Base-by-base conservation (phyloP, 2,329 filamentous ascomycete species). In the Ceratocystis smalleyi region DNA sequence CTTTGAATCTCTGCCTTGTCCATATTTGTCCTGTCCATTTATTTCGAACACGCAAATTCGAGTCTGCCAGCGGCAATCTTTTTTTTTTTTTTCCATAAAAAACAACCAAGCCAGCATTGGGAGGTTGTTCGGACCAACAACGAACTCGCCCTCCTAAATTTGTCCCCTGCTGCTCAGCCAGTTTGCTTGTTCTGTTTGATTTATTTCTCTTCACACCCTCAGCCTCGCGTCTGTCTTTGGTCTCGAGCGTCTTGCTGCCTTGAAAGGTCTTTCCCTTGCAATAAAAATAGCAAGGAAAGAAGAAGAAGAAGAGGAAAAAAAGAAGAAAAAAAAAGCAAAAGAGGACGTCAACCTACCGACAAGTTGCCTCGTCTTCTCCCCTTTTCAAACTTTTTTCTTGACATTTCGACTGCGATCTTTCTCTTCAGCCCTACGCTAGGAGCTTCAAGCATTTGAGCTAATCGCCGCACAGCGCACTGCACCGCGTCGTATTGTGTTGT, bases 1-100 rank as follows among this genome's bases (percentile, higher is more conserved):
- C 19, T 49, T 43, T 45, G n/a, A 7, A 43, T 49, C 43, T 35
- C 32, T 62, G 57, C 63, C 63, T 65, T 47, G 59, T 51, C 24
- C 35, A 59, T 17, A 24, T 10, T 59, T 40, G 40, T 47, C 49
- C 12, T 24, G 43, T 35, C 43, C 15, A 47, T 49, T 32, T 45
- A 57, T 32, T 24, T 43, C 19, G 30, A 54, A 24, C 15, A 49
- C 49, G 3, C 45, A 51, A 51, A 15, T 12, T 30, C 54, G 54
- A 57, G 54, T 19, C 54, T 17, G 27, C 24, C 17, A 35, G 54
- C 54, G 54, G 24, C 54, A 57, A 57, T 19, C 54, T 19, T 24
- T 6, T 57, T 47, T 47, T 47, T 45, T 45, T 45, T 47, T 19
- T 17, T 19, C 1, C 54, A 19, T 35, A 17, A 35, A 30, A 19